A percentile compares a stretch with the other conserved stretches of the same genome.
phyloP scores from a whole-genome alignment of 345 rosid genomes.

The Euphorbia tirucalli region DNA sequence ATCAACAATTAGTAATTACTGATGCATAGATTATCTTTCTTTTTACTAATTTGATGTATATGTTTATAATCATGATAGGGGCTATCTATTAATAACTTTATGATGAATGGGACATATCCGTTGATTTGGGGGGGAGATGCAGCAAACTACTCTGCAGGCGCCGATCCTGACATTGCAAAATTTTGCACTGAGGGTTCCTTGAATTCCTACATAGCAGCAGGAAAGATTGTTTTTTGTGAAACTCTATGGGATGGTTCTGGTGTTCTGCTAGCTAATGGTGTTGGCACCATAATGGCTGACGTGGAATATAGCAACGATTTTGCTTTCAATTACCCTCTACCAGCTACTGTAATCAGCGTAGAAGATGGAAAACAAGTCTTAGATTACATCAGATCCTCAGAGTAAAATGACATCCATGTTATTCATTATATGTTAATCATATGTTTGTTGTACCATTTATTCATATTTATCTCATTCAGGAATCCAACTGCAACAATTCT shows the following conservation, averaged over 20 bases:
- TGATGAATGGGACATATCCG: slow-evolving; percentile 22
- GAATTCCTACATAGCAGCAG: slow-evolving; percentile 24
- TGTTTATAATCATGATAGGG: slow-evolving; percentile 9
- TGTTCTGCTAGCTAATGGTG: slow-evolving; percentile 20
- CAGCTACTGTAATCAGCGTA: slow-evolving; percentile 24
- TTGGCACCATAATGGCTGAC: slow-evolving; percentile 33
- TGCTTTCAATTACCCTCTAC: slow-evolving; percentile 33
- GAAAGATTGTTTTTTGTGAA: slow-evolving; percentile 33
- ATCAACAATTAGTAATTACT: too few relatives aligned
- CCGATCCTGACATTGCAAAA: slow-evolving; percentile 15
- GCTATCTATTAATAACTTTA: slow-evolving; percentile 14
- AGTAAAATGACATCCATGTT: slow-evolving; percentile 8
- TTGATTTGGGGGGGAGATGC: slow-evolving; percentile 42
- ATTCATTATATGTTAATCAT: neutral
- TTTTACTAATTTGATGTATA: neutral
- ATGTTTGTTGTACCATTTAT: neutral
- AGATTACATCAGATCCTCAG: slow-evolving; percentile 24
- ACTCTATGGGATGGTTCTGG: slow-evolving; percentile 19
- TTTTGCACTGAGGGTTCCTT: slow-evolving; percentile 17
- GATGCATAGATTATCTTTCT: too few relatives aligned
- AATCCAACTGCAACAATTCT: slow-evolving; percentile 27
- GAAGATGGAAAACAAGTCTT: slow-evolving; percentile 23
- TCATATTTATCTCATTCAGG: slow-evolving; percentile 6
- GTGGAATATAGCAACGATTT: slow-evolving; percentile 13
- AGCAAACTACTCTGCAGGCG: slow-evolving; percentile 36